Percentiles rank a stretch among this genome's conserved stretches.
These are phyloP conservation scores for Alnus rubra DNA, from an alignment of 306 rosid species.

Conservation along the genomic window DNA sequence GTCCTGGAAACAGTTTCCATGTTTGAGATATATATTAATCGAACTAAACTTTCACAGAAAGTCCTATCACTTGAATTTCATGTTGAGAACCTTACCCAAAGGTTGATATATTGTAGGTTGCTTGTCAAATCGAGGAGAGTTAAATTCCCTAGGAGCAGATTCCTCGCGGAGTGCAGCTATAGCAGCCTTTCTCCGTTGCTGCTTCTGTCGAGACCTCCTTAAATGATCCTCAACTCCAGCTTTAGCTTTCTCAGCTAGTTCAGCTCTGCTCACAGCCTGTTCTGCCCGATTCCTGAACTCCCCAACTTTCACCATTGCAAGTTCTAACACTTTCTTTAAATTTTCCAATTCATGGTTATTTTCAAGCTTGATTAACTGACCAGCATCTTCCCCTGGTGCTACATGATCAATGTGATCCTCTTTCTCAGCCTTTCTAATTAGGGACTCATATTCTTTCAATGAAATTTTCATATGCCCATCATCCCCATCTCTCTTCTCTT, in stretches of 20 bases:
- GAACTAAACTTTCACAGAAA: neutral
- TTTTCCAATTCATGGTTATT: constrained; percentile 42
- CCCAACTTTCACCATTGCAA: constrained; percentile 49
- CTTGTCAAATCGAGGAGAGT: constrained; percentile 40
- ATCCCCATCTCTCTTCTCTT: constrained; percentile 27
- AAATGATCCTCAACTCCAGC: constrained; percentile 56
- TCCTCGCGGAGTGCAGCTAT: constrained; percentile 51
- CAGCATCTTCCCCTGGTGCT: constrained; percentile 19
- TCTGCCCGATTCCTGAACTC: constrained; percentile 71
- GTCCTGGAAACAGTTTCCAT: neutral
- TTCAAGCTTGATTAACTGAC: constrained; percentile 5
- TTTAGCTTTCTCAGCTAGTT: constrained; percentile 76
- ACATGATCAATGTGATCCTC: constrained; percentile 20
- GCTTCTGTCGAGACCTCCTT: constrained; percentile 55
- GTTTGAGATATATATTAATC: neutral
- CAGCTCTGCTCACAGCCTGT: constrained; percentile 80
- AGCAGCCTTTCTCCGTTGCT: constrained; percentile 63
- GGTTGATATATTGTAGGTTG: constrained; percentile 36
- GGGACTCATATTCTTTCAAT: constrained; percentile 32
- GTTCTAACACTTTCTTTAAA: constrained; percentile 63
- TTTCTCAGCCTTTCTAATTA: constrained; percentile 33
- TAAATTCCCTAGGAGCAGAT: constrained; percentile 38
- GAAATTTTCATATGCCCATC: constrained; percentile 32
- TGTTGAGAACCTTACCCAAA: constrained; percentile 63
- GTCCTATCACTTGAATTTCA: constrained; percentile 48